These are phyloP conservation scores for Hortaea werneckii DNA, from an alignment of 2,329 filamentous ascomycete genomes.

Conservation along the genomic window DNA sequence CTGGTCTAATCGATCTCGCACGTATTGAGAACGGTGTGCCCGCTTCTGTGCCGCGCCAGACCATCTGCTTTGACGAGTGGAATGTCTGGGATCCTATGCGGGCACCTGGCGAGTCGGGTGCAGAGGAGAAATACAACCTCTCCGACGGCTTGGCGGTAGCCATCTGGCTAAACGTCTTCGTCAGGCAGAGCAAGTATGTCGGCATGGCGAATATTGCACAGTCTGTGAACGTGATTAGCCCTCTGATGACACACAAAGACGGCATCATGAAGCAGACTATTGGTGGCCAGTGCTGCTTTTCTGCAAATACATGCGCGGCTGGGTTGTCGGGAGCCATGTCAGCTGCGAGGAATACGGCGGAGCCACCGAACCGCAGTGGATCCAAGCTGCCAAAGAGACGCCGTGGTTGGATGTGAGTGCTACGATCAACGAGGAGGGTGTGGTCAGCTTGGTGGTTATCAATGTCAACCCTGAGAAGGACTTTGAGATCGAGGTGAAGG, in stretches of 20 bases:
- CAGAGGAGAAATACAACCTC: constrained; percentile 64
- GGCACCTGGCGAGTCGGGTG: constrained; percentile 60
- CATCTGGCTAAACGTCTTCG: constrained; percentile 66
- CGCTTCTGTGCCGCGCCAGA: constrained; percentile 49
- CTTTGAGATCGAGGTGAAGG: constrained; percentile 52
- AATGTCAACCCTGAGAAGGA: constrained; percentile 55
- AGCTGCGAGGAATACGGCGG: constrained; percentile 55
- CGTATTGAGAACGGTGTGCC: constrained; percentile 58
- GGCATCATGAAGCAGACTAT: constrained; percentile 62
- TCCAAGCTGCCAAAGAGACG: constrained; percentile 54
- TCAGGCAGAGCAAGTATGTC: constrained; percentile 59
- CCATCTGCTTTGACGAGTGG: constrained; percentile 78
- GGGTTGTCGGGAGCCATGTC: constrained; percentile 57
- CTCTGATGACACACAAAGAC: constrained; percentile 58
- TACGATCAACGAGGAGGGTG: constrained; percentile 48
- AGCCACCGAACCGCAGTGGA: constrained; percentile 55
- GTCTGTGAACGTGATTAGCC: constrained; percentile 67
- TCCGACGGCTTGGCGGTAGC: constrained; percentile 67
- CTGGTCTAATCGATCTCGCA: constrained; percentile 60
- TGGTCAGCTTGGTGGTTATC: constrained; percentile 58
- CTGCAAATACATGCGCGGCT: constrained; percentile 62
- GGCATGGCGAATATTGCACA: constrained; percentile 75
- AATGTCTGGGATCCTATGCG: constrained; percentile 70
- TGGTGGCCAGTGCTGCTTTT: constrained; percentile 68
- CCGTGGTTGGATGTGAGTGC: constrained; percentile 63